These are phyloP conservation scores for Chlamydomonas incerta DNA, from an alignment of 139 green algal species.

Conservation along the genomic window DNA sequence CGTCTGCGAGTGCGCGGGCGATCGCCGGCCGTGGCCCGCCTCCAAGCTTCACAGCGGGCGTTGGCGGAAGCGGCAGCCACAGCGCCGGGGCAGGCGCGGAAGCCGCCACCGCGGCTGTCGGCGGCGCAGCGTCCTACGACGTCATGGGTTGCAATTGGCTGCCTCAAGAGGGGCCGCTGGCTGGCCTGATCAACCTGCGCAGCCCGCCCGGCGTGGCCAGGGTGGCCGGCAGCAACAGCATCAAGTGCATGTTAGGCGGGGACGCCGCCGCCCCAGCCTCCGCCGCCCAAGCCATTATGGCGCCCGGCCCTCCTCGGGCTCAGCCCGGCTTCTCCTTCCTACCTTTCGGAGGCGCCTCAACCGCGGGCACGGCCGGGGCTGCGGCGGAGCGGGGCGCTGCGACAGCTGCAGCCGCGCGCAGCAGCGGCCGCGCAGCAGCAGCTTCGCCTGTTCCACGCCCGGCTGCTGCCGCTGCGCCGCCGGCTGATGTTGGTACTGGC, in stretches of 20 bases:
- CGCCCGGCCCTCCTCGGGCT: not conserved
- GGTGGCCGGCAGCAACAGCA: no score
- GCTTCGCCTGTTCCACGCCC: not conserved
- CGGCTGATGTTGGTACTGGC: no score
- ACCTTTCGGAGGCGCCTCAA: not conserved
- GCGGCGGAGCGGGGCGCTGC: not conserved
- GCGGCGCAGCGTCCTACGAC: no score
- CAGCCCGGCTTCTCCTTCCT: not conserved
- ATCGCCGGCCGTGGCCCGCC: no score
- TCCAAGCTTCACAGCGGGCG: no score
- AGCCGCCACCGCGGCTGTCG: no score
- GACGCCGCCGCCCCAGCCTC: not conserved
- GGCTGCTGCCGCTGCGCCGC: not conserved
- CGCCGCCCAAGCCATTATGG: not conserved
- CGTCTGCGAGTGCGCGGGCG: no score
- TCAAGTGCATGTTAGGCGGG: not conserved
- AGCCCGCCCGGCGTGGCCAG: not conserved
- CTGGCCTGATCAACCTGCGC: slow-evolving; percentile 9
- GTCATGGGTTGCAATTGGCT: no score
- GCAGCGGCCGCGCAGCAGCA: not conserved
- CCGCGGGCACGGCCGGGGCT: not conserved
- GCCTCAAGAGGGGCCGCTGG: not conserved
- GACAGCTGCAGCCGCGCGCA: not conserved
- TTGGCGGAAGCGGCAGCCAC: no score
- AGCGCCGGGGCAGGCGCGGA: no score